A percentile compares a stretch with the other conserved stretches of the same genome.
Conservation (phyloP, 2,329 filamentous ascomycete genomes). For the Ophiosphaerella herpotricha region DNA sequence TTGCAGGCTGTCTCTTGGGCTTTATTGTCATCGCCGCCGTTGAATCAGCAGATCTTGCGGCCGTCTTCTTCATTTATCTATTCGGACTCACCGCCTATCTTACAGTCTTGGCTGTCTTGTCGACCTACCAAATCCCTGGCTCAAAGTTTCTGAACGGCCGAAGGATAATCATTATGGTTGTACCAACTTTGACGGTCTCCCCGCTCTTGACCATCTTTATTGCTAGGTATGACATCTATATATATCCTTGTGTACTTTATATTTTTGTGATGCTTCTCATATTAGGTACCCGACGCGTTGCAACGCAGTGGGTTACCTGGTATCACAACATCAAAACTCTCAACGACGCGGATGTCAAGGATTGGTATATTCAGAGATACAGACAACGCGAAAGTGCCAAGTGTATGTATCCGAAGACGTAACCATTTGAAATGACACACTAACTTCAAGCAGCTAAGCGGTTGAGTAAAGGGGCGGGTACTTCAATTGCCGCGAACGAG, state of each 20-base stretch:
- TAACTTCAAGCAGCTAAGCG: conserved; percentile 19
- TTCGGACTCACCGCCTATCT: conserved; percentile 63
- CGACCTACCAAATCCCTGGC: conserved; percentile 54
- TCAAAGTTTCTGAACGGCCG: conserved; percentile 63
- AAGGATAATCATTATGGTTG: conserved; percentile 58
- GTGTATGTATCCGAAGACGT: conserved; percentile 14
- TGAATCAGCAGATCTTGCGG: conserved; percentile 51
- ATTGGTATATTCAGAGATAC: conserved; percentile 52
- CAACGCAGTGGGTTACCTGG: conserved; percentile 65
- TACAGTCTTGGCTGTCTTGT: conserved; percentile 57
- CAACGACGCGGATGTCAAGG: conserved; percentile 55
- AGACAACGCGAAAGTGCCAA: conserved; percentile 18
- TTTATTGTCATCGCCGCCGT: conserved; percentile 58
- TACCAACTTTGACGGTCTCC: conserved; percentile 62
- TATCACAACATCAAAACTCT: conserved; percentile 56
- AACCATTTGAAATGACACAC: not conserved
- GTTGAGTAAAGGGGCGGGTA: conserved; percentile 23
- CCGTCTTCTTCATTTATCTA: conserved; percentile 65
- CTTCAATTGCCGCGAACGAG: conserved; percentile 30
- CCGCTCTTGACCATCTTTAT: conserved; percentile 61
- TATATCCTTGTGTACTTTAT: conserved; percentile 62
- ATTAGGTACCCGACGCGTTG: conserved; percentile 58
- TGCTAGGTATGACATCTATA: conserved; percentile 57
- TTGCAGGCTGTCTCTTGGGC: conserved; percentile 57
- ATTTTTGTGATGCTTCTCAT: conserved; percentile 58